phyloP scores from a whole-genome alignment of 441 rosid species.

The Breynia disticha region DNA sequence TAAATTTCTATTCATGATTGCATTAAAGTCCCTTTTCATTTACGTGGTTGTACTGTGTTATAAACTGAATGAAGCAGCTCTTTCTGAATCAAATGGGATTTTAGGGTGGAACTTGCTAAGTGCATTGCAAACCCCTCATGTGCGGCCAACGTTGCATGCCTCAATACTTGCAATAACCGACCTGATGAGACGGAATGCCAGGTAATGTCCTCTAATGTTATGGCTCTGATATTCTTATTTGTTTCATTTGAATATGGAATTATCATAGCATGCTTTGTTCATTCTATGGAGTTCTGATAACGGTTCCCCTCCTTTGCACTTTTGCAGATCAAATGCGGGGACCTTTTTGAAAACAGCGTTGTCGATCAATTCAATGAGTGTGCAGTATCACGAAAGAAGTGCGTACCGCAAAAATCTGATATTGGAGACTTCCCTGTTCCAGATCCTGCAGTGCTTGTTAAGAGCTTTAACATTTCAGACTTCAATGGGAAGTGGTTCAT shows the following conservation, averaged over 20 bases:
- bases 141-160: conserved; percentile 88
- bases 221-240: no score
- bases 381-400: conserved; percentile 84
- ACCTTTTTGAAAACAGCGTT: conserved; percentile 68
- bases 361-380: conserved; percentile 94
- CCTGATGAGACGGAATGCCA: conserved; percentile 97
- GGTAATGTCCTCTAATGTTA: conserved; percentile 28
- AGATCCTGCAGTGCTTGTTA: conserved; percentile 66
- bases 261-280: no score
- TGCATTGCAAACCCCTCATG: conserved; percentile 84
- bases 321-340: conserved; percentile 87
- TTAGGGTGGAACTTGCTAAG: conserved; percentile 76
- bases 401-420: conserved; percentile 82
- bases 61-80: neutral
- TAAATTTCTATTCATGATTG: no score
- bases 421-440: conserved; percentile 84
- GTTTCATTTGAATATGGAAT: no score
- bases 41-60: neutral
- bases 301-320: conserved; percentile 1
- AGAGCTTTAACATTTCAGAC: conserved; percentile 62
- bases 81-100: neutral
- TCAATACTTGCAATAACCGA: conserved; percentile 88
- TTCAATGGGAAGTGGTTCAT: conserved; percentile 86
- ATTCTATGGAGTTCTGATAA: neutral
- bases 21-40: neutral